Percentiles rank a stretch among this genome's conserved stretches.
Evolutionary conservation across 2,329 filamentous ascomycete species (phyloP).

Genomic region (Rhytidhysteron rufulum): DNA sequence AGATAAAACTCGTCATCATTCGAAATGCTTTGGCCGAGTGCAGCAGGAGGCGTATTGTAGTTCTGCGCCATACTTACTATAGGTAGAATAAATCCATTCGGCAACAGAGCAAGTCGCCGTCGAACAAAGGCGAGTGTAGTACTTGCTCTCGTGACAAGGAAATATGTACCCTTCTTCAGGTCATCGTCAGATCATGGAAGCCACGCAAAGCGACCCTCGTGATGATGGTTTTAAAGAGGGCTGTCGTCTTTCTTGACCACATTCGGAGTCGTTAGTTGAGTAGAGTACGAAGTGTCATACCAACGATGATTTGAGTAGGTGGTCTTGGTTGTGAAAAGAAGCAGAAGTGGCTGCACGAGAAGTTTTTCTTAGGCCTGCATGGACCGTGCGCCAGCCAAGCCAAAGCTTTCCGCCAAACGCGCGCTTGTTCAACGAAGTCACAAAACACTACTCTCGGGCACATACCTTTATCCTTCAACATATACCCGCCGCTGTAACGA

Average conservation of each 20-base stretch:
- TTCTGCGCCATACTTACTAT: not conserved
- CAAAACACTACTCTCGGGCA: not conserved
- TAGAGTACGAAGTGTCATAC: slow-evolving; percentile 48
- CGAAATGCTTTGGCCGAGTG: not conserved
- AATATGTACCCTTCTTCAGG: slow-evolving; percentile 62
- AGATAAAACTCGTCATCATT: slow-evolving; percentile 24
- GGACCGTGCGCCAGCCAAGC: slow-evolving; percentile 2
- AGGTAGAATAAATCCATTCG: not conserved
- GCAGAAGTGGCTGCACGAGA: slow-evolving; percentile 9
- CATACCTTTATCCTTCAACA: not conserved
- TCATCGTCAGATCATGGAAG: slow-evolving; percentile 66
- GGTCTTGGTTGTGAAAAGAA: slow-evolving; percentile 54
- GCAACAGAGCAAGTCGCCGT: slow-evolving; percentile 1
- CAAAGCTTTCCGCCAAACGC: not conserved
- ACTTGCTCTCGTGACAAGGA: slow-evolving; percentile 29
- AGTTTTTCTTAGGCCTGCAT: slow-evolving; percentile 3
- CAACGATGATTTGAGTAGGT: slow-evolving; percentile 73
- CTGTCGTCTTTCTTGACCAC: slow-evolving; percentile 63
- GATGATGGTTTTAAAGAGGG: slow-evolving; percentile 81
- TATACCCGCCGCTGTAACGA: slow-evolving; percentile 3
- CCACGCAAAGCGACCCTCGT: slow-evolving; percentile 61
- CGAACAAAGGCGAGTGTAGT: too few relatives aligned
- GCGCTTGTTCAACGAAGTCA: not conserved
- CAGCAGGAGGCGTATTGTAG: not conserved
- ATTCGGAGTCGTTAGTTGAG: slow-evolving; percentile 68